Conservation (phyloP, 257 asterid species). For the Ballota nigra region DNA sequence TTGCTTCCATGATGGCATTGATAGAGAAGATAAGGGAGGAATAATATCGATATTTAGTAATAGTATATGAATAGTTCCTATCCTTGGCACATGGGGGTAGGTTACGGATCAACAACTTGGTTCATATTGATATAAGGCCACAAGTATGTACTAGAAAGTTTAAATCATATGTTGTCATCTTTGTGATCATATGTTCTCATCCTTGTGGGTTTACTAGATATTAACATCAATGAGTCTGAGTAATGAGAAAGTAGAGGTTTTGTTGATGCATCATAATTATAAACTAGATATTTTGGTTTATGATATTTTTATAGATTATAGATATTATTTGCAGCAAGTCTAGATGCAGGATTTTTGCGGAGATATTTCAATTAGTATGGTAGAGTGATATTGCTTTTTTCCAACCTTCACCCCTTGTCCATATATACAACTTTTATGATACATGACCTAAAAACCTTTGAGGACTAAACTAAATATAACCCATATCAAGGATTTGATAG, state of each 20-base stretch:
- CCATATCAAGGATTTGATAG: no score
- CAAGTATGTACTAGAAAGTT: conserved; percentile 38
- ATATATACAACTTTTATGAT: no score
- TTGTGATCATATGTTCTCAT: background rate
- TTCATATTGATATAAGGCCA: conserved; percentile 15
- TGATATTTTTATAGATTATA: background rate
- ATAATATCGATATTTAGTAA: conserved; percentile 19
- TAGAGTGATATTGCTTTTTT: background rate
- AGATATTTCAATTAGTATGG: background rate
- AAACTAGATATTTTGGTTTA: background rate
- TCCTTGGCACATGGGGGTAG: conserved; percentile 31
- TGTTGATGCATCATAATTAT: background rate
- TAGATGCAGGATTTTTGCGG: background rate
- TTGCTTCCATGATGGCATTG: conserved; percentile 27
- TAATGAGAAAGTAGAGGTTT: background rate
- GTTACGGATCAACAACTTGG: background rate
- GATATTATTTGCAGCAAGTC: background rate
- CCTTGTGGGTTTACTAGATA: background rate
- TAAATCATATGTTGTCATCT: conserved; percentile 18
- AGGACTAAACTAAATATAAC: background rate
- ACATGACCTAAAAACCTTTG: background rate
- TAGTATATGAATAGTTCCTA: conserved; percentile 12
- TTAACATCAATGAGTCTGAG: background rate
- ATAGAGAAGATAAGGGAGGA: conserved; percentile 33
- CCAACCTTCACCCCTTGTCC: background rate